Evolutionary conservation across 352 stramenopile species (phyloP), one percentile per base, ranked within the genome.

Genomic region (Phytophthora ohioensis): DNA sequence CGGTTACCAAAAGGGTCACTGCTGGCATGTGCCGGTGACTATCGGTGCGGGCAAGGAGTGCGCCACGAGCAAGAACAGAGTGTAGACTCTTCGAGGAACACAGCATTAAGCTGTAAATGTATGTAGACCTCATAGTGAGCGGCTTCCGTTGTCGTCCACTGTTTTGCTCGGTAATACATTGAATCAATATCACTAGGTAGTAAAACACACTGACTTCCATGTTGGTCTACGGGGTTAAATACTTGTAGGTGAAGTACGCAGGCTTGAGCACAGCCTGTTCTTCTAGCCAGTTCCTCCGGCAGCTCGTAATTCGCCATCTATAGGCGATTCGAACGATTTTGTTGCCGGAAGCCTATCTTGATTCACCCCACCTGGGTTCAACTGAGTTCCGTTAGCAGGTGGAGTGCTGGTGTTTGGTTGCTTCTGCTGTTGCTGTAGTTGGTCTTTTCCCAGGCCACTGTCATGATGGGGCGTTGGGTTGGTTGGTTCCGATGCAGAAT

Each of bases 11-110:
- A 91, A 90, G 66, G 82, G 81, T 31, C 88, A 96, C 77, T 96
- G 89, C 82, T 96, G 87, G 87, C 86, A 94, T 48, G 75, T 96
- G 10, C 89, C 89, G 0, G 83, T 92, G 13, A 95, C 87, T 5
- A 59, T 90, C 30, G 76, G 84, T 31, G 71, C 78, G 21, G 89
- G 87, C 38, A 86, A 81, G 36, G 86, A 91, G 62, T 96, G 89
- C 69, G 66, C 74, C 9, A 69, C 64, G 11, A 78, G 67, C 39
- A 8, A 69, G 45, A 78, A 73, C 54, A 48, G 39, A 61, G 58
- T 74, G n/a, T 75, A 66, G 36, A 58, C 47, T 48, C 17, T 11
- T 34, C 5, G 47, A 47, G 34, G 8, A 32, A 56, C 11, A 55
- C 69, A 66, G 42, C 43, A 41, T 3, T 46, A 48, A 70, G 36